Evolutionary conservation across 805 yeast genomes (phyloP).

Genomic region (Maudiozyma serrabonitensis): DNA sequence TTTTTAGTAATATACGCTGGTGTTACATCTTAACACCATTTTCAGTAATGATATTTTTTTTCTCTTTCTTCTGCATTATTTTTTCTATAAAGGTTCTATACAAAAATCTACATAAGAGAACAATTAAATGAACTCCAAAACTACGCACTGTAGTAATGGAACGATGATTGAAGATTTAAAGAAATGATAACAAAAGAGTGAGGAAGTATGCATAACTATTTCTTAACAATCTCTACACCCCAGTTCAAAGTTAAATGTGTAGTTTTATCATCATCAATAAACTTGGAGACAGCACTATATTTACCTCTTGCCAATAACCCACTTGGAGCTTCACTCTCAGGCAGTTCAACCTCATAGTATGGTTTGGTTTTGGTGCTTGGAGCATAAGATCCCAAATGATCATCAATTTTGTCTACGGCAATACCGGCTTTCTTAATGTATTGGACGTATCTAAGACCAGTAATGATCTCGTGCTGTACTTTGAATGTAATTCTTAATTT

Average conservation of each 20-base stretch:
- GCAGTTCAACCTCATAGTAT: conserved; percentile 51
- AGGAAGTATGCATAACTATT: conserved; percentile 13
- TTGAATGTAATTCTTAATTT: conserved; percentile 66
- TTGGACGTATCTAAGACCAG: conserved; percentile 82
- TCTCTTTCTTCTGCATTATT: too few relatives aligned
- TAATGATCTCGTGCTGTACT: conserved; percentile 82
- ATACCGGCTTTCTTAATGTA: conserved; percentile 80
- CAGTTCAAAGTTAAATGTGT: conserved; percentile 70
- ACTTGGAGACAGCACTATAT: conserved; percentile 71
- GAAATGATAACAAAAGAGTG: too few relatives aligned
- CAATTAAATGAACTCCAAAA: too few relatives aligned
- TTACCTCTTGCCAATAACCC: conserved; percentile 84
- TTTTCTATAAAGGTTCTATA: too few relatives aligned
- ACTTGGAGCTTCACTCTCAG: conserved; percentile 80
- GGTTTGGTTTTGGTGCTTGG: conserved; percentile 81
- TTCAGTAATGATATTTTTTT: too few relatives aligned
- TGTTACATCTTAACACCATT: too few relatives aligned
- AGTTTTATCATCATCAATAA: conserved; percentile 76
- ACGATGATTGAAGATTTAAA: too few relatives aligned
- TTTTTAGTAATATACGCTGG: too few relatives aligned
- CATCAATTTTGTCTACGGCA: conserved; percentile 75
- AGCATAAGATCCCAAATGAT: conserved; percentile 83
- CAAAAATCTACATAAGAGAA: too few relatives aligned
- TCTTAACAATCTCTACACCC: conserved; percentile 75
- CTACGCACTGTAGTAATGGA: too few relatives aligned